A percentile compares a stretch with the other conserved stretches of the same genome.
Conservation (phyloP, 768 basidiomycete species). For the Suillus plorans region DNA sequence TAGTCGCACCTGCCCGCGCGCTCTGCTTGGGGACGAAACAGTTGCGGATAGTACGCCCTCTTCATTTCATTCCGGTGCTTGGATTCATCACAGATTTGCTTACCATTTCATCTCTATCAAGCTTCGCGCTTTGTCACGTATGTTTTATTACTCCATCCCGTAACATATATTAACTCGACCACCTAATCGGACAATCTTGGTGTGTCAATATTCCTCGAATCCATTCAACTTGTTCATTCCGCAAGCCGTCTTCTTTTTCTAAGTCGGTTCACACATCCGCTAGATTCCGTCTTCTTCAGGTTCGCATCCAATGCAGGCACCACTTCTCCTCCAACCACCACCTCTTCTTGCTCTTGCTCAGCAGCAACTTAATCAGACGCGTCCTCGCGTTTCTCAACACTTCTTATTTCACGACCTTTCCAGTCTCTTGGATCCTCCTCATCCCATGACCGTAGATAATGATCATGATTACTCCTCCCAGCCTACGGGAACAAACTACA, state of each 20-base stretch:
- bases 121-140: conserved; percentile 19
- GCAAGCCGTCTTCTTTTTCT: conserved; percentile 17
- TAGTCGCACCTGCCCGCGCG: not conserved
- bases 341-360: conserved; percentile 18
- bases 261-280: conserved; percentile 17
- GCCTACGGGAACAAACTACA: conserved; percentile 36
- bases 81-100: conserved; percentile 9
- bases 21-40: not conserved
- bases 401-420: conserved; percentile 26
- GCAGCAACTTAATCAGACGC: not conserved
- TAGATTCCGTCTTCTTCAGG: conserved; percentile 11
- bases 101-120: conserved; percentile 8
- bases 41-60: conserved; percentile 1
- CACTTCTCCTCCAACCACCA: conserved; percentile 26
- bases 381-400: conserved; percentile 15
- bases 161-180: conserved; percentile 29
- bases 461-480: conserved; percentile 29
- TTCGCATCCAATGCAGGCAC: conserved; percentile 25
- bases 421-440: conserved; percentile 24
- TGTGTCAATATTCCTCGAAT: conserved; percentile 22
- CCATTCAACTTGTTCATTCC: conserved; percentile 17
- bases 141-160: conserved; percentile 17
- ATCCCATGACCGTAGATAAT: conserved; percentile 37
- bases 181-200: conserved; percentile 25
- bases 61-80: conserved; percentile 3